A percentile compares a stretch with the other conserved stretches of the same genome.
These are phyloP conservation scores for Pleurotus platypus DNA, from an alignment of 768 basidiomycete species.

Conservation along the genomic window DNA sequence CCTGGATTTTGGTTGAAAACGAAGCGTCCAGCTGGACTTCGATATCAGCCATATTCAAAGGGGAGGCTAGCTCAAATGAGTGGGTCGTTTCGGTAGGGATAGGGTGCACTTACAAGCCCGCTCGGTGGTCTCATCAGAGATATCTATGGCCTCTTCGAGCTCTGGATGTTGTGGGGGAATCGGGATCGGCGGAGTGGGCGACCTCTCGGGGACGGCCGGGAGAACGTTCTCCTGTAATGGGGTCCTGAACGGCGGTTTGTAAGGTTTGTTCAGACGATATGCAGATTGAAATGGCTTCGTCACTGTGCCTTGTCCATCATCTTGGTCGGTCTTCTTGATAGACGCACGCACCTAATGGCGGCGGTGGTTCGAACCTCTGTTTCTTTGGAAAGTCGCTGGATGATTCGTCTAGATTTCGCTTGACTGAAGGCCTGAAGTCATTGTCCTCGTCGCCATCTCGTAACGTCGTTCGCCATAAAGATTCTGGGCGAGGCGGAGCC, in stretches of 20 bases:
- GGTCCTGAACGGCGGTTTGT: slow-evolving; percentile 32
- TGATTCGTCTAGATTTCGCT: neutral
- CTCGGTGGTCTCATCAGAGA: neutral
- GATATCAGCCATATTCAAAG: slow-evolving; percentile 21
- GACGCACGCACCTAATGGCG: slow-evolving; percentile 26
- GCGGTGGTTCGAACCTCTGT: slow-evolving; percentile 25
- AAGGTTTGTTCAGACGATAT: slow-evolving; percentile 42
- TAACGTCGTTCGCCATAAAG: slow-evolving; percentile 4
- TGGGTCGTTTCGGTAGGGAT: neutral
- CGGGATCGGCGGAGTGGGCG: too few species aligned
- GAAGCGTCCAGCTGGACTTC: slow-evolving; percentile 32
- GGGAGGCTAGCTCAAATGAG: slow-evolving; percentile 7
- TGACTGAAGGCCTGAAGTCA: neutral
- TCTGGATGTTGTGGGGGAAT: too few species aligned
- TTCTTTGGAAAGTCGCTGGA: slow-evolving; percentile 3
- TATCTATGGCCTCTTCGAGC: too few species aligned
- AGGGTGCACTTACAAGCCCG: slow-evolving; percentile 2
- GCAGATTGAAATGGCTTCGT: slow-evolving; percentile 45
- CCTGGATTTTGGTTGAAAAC: slow-evolving; percentile 40
- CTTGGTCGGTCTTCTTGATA: neutral
- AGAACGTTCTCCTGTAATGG: slow-evolving; percentile 8
- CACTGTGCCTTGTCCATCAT: slow-evolving; percentile 22
- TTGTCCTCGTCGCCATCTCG: slow-evolving; percentile 6
- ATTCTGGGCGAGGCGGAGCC: neutral
- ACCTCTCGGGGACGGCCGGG: neutral